Evolutionary conservation across 768 basidiomycete species (phyloP), one percentile per base, ranked within the genome.

Genomic region (Kwoniella sp.): DNA sequence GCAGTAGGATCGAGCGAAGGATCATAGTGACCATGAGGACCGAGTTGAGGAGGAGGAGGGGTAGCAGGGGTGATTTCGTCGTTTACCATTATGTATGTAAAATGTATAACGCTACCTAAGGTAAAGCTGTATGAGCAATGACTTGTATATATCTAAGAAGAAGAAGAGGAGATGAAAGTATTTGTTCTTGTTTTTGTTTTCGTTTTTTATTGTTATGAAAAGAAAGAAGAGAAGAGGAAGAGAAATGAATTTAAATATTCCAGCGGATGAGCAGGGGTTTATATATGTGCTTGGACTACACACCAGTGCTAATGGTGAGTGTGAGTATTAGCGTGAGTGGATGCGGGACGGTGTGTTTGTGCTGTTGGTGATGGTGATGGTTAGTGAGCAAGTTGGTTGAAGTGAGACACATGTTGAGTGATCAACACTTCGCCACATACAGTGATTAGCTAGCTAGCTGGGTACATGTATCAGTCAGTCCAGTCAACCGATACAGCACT

Each of bases 171-270:
- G 44, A 57, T 36, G 55, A 25, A 8, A 40, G 44, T 44, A 33
- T 3, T 30, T 30, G 29, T n/a, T 13, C 17, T 30, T 3, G 40
- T 30, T 25, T 17, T 15, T 22, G n/a, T n/a, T n/a, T 30, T 49
- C 27, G 26, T 44, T 10, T 44, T 44, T 6, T 44, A 9, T 44
- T 44, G 17, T 44, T 44, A 29, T 40, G 15, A 48, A 47, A 12
- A 48, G 48, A 21, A 58, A 58, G 46, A 50, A 22, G 48, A 49
- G 40, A 58, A 47, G 49, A 37, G n/a, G 26, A 33, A 58, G 36
- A 17, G 26, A 49, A 33, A 40, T 15, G 4, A 37, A 13, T 24
- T 40, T n/a, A 3, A 15, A 6, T n/a, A n/a, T 55, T 24, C 21
- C 33, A 33, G 33, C 17, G 17, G 40, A 55, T 55, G 55, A 21